Evolutionary conservation across 2,329 filamentous ascomycete species (phyloP).

Genomic region (Westerdykella aurantiaca): DNA sequence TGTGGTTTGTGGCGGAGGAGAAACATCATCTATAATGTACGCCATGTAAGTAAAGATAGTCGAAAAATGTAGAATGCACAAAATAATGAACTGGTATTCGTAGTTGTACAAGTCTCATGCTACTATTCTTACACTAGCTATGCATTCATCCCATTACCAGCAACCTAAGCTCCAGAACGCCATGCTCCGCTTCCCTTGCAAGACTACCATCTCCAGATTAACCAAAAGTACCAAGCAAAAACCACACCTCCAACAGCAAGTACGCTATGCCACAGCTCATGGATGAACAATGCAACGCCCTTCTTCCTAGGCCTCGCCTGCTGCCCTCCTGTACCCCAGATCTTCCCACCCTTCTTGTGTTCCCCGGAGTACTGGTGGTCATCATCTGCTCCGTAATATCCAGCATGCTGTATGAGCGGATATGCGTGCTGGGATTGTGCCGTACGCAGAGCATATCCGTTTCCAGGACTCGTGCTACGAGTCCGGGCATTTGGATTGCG

Average conservation of each 20-base stretch:
- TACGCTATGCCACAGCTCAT: slow-evolving; percentile 58
- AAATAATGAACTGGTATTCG: no score
- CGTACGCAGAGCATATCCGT: slow-evolving; percentile 25
- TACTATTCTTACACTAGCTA: no score
- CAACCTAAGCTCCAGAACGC: no score
- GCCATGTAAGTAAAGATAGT: no score
- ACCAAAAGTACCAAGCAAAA: slow-evolving; percentile 59
- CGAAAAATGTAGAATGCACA: no score
- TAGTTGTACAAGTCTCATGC: no score
- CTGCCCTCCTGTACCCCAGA: slow-evolving; percentile 24
- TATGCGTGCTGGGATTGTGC: slow-evolving; percentile 18
- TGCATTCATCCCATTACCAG: no score
- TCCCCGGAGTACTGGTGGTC: slow-evolving; percentile 6
- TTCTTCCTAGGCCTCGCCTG: slow-evolving; percentile 30
- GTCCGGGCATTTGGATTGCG: slow-evolving; percentile 30
- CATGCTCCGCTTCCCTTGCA: no score
- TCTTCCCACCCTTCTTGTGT: slow-evolving; percentile 27
- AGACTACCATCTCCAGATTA: slow-evolving; percentile 56
- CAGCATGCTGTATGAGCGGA: slow-evolving; percentile 40
- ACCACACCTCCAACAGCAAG: slow-evolving; percentile 61
- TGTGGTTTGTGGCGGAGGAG: no score
- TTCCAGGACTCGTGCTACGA: slow-evolving; percentile 35
- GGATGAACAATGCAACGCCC: slow-evolving; percentile 44
- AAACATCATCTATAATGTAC: no score
- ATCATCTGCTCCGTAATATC: slow-evolving; percentile 29